Conservation (phyloP, 192 early-diverging fungal species). For the Backusella australiensis region DNA sequence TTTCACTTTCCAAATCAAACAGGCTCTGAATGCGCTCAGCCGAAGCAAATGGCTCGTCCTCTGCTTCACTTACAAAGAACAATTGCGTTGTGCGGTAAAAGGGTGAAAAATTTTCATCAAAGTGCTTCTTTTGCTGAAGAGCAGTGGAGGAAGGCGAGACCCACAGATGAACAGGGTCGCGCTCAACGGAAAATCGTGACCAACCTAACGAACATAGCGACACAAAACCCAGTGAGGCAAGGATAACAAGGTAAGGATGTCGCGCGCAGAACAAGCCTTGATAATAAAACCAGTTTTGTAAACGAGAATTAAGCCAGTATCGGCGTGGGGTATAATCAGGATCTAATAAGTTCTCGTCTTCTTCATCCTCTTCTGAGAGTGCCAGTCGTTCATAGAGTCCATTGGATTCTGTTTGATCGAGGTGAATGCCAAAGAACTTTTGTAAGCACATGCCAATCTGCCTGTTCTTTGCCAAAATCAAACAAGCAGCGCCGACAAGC, state of each 20-base stretch:
- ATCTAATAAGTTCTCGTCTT: conserved; percentile 37
- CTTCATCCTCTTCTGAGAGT: conserved; percentile 40
- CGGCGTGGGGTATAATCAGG: conserved; percentile 45
- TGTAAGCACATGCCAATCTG: neutral
- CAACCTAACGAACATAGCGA: conserved; percentile 56
- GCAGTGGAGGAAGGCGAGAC: conserved; percentile 56
- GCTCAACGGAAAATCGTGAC: conserved; percentile 51
- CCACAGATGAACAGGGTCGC: conserved; percentile 59
- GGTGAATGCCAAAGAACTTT: neutral
- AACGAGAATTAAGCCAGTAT: conserved; percentile 46
- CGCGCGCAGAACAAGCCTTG: conserved; percentile 55
- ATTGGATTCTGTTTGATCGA: neutral
- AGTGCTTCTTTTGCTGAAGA: conserved; percentile 52
- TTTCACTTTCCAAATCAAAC: conserved; percentile 48
- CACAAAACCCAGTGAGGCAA: conserved; percentile 38
- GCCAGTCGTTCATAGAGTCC: conserved; percentile 42
- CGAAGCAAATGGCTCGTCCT: conserved; percentile 39
- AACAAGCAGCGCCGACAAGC: neutral
- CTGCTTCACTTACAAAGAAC: conserved; percentile 44
- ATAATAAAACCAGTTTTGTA: conserved; percentile 62
- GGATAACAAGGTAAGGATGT: conserved; percentile 52
- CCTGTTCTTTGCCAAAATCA: neutral
- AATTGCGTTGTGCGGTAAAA: conserved; percentile 69
- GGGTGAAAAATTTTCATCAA: conserved; percentile 60
- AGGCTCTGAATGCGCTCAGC: conserved; percentile 41